Evolutionary conservation across 495 filamentous ascomycete genomes (phyloP).

Genomic region (Penicillium lagena): DNA sequence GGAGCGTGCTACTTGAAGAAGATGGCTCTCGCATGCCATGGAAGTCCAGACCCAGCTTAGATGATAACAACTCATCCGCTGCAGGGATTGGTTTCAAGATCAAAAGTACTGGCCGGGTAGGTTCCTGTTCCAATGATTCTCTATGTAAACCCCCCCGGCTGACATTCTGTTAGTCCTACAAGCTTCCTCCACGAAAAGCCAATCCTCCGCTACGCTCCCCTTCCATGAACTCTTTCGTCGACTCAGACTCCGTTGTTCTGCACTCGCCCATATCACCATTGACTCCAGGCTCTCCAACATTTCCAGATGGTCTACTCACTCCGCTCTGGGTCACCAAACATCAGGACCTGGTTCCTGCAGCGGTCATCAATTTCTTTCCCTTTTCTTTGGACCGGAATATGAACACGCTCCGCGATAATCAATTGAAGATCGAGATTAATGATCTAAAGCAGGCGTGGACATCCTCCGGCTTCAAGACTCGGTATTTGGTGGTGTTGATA

Average conservation of each 20-base stretch:
- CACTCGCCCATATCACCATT: constrained; percentile 89
- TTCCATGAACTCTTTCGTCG: constrained; percentile 41
- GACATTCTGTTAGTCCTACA: constrained; percentile 42
- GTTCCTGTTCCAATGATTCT: constrained; percentile 14
- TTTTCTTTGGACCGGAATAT: constrained; percentile 63
- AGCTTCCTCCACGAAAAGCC: constrained; percentile 58
- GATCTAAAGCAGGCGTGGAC: constrained; percentile 57
- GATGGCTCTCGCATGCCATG: constrained; percentile 60
- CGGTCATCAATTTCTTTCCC: constrained; percentile 69
- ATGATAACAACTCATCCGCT: constrained; percentile 16
- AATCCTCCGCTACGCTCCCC: constrained; percentile 45
- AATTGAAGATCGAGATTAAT: constrained; percentile 84
- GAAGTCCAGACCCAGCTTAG: constrained; percentile 39
- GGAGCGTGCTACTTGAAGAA: constrained; percentile 57
- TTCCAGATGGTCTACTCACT: constrained; percentile 80
- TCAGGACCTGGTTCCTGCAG: constrained; percentile 70
- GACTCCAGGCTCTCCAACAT: constrained; percentile 70
- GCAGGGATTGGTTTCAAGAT: constrained; percentile 50
- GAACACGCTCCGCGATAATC: constrained; percentile 71
- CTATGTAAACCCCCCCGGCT: constrained; percentile 5
- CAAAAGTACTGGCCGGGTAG: constrained; percentile 71
- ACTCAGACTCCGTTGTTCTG: constrained; percentile 46
- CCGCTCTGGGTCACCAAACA: constrained; percentile 80
- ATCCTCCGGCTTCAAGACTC: constrained; percentile 65
- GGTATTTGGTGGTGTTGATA: constrained; percentile 70